Evolutionary conservation across 2,329 filamentous ascomycete genomes (phyloP).

Genomic region (Colletotrichum phormii): DNA sequence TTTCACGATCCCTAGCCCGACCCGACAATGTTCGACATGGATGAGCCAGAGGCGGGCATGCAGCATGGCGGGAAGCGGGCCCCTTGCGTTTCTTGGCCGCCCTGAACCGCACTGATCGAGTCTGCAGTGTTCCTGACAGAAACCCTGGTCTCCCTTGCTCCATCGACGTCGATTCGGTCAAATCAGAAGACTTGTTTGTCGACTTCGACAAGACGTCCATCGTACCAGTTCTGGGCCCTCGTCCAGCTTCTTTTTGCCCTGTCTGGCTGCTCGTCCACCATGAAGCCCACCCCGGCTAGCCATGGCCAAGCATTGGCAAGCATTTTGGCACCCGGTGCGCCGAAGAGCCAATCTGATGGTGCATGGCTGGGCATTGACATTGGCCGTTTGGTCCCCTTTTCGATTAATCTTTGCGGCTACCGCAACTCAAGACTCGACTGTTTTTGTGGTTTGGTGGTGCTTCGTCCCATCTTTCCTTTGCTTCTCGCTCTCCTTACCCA

Average conservation of each 20-base stretch:
- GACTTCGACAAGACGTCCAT: conserved; percentile 13
- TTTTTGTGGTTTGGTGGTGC: conserved; percentile 3
- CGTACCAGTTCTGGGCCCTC: conserved; percentile 30
- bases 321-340: conserved; percentile 4
- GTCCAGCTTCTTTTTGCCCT: background rate
- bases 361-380: conserved; percentile 14
- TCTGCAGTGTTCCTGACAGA: conserved; percentile 10
- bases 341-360: conserved; percentile 5
- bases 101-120: conserved; percentile 27
- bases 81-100: conserved; percentile 25
- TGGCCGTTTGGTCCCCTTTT: conserved; percentile 7
- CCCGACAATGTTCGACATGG: background rate
- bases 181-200: background rate
- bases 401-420: conserved; percentile 4
- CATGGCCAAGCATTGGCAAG: conserved; percentile 6
- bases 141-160: conserved; percentile 10
- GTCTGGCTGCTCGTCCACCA: background rate
- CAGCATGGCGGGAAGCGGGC: background rate
- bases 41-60: background rate
- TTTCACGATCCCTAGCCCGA: conserved; percentile 14
- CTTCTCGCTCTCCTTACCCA: conserved; percentile 11
- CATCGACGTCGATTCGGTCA: background rate
- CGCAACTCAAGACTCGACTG: conserved; percentile 5
- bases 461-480: conserved; percentile 27
- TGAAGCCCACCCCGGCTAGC: background rate